These are phyloP conservation scores for Phytophthora europaea DNA, from an alignment of 352 stramenopile genomes.

Conservation along the genomic window DNA sequence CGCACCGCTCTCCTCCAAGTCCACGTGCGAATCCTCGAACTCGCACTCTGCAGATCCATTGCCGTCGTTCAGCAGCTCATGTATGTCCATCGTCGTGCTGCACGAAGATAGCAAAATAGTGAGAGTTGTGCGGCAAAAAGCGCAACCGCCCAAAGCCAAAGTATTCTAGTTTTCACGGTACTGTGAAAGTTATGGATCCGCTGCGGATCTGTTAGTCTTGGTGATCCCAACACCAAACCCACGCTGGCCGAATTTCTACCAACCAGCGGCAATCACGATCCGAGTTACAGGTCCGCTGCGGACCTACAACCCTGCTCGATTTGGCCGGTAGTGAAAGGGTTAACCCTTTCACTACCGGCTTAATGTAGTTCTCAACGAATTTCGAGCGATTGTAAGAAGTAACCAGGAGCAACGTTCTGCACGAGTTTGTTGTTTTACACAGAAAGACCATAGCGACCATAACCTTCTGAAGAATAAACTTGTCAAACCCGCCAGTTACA, in stretches of 20 bases:
- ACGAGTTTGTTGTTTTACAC: too few species aligned
- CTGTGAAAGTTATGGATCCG: not conserved
- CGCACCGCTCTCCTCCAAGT: not conserved
- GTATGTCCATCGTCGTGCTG: constrained; percentile 2
- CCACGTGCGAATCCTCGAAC: not conserved
- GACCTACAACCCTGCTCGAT: not conserved
- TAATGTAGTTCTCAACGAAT: too few species aligned
- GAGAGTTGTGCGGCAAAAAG: not conserved
- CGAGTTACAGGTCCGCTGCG: not conserved
- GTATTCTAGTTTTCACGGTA: not conserved
- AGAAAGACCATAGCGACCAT: too few species aligned
- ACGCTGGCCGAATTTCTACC: not conserved
- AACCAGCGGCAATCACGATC: not conserved
- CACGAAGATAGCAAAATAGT: constrained; percentile 5
- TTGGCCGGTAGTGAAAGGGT: not conserved
- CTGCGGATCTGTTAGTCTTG: constrained; percentile 1
- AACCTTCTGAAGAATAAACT: too few species aligned
- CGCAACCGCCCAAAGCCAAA: not conserved
- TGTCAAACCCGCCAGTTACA: too few species aligned
- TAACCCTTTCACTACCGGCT: too few species aligned
- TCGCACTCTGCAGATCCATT: not conserved
- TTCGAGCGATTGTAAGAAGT: too few species aligned
- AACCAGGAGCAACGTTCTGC: too few species aligned
- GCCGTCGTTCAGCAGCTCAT: not conserved
- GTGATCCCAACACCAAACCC: not conserved